Base-by-base conservation (phyloP, 108 stramenopile species). In the Stephanodiscus triporus region DNA sequence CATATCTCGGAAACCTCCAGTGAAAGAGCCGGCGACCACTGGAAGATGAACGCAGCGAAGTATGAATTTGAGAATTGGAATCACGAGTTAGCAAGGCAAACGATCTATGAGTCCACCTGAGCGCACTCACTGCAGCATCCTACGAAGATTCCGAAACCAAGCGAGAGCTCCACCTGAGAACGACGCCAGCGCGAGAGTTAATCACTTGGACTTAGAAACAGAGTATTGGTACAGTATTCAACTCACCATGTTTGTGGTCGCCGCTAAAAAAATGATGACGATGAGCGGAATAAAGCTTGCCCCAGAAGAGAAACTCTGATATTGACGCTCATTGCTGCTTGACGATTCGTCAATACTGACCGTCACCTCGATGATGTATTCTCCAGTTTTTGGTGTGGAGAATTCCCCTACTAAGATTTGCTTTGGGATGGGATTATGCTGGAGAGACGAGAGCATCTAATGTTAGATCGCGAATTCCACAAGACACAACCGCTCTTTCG, bases 111-210 rank as follows among this genome's bases (percentile, higher is more conserved):
- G 53, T 9, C 8, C 53, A 54, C 2, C 26, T 22, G 8, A 24
- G 53, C 26, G 10, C 53, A 54, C 53, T 54, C 16, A 54, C 53
- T 89, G 70, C 86, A 89, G 19, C 67, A 56, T 49, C 88, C 88
- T 40, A 85, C 22, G 62, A 89, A 86, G 20, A 89, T 68, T n/a
- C 84, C 87, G 30, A 56, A 32, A 20, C 67, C 77, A 40, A 85
- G 84, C 34, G 76, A 70, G 6, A 77, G 63, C 37, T 85, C 75
- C 32, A 76, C 76, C 76, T 75, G 38, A 27, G 19, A 34, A 37
- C 17, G 26, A 29, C 51, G 29, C n/a, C n/a, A n/a, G n/a, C n/a
- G n/a, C n/a, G n/a, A n/a, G n/a, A n/a, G n/a, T n/a, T n/a, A n/a
- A n/a, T n/a, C n/a, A n/a, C n/a, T n/a, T n/a, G n/a, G n/a, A n/a